These are phyloP conservation scores for Botrytis byssoidea DNA, from an alignment of 2,329 filamentous ascomycete genomes.

Conservation along the genomic window DNA sequence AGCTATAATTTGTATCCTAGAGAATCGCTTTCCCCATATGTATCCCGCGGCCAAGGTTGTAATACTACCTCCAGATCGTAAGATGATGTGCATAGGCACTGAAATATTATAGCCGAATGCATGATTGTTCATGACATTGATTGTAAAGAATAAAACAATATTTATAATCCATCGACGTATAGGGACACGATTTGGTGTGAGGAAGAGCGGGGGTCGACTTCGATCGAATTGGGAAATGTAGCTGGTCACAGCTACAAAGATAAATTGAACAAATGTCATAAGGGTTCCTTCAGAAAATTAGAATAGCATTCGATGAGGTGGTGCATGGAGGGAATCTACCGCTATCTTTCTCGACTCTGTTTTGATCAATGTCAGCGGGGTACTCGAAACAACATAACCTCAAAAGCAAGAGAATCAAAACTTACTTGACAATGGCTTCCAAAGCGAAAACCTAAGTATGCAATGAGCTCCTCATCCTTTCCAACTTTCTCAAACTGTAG, in stretches of 20 bases:
- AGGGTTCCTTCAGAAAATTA: slow-evolving; percentile 62
- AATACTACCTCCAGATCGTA: slow-evolving; percentile 91
- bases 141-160: slow-evolving; percentile 84
- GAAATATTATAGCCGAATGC: slow-evolving; percentile 97
- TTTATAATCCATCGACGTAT: slow-evolving; percentile 83
- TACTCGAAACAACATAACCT: slow-evolving; percentile 1
- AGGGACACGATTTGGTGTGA: slow-evolving; percentile 77
- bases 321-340: slow-evolving; percentile 51
- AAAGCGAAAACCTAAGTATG: slow-evolving; percentile 79
- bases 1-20: slow-evolving; percentile 73
- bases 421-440: slow-evolving; percentile 91
- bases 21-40: slow-evolving; percentile 81
- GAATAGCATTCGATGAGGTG: slow-evolving; percentile 15
- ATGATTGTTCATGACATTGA: slow-evolving; percentile 96
- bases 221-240: slow-evolving; percentile 73
- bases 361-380: slow-evolving; percentile 29
- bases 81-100: slow-evolving; percentile 93
- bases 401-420: slow-evolving; percentile 26
- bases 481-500: neutral
- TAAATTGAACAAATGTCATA: slow-evolving; percentile 85
- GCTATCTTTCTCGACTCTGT: slow-evolving; percentile 76
- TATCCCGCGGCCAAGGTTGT: slow-evolving; percentile 92
- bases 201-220: slow-evolving; percentile 65
- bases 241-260: slow-evolving; percentile 76
- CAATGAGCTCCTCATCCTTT: slow-evolving; percentile 30